A percentile compares a stretch with the other conserved stretches of the same genome.
Evolutionary conservation across 768 basidiomycete species (phyloP).

Genomic region (Tricholomella constricta): DNA sequence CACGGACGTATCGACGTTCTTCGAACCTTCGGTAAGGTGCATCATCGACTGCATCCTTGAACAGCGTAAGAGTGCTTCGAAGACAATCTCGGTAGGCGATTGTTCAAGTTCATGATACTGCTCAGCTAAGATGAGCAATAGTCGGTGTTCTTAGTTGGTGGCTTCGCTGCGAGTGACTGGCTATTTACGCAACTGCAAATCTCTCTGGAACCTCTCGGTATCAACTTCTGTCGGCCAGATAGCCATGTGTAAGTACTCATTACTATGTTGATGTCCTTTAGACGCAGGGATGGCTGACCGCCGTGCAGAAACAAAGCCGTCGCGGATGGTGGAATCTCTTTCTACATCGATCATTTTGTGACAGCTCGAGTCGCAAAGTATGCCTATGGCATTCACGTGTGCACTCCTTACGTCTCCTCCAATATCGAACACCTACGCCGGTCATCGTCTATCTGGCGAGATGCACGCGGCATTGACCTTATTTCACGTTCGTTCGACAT

Average conservation of each 20-base stretch:
- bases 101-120: neutral
- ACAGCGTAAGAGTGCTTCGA: slow-evolving; percentile 21
- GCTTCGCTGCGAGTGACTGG: slow-evolving; percentile 54
- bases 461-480: slow-evolving; percentile 1
- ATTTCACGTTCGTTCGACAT: slow-evolving; percentile 21
- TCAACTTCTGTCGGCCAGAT: slow-evolving; percentile 45
- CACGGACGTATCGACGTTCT: slow-evolving; percentile 25
- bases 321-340: slow-evolving; percentile 20
- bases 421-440: slow-evolving; percentile 14
- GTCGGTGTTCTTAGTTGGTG: slow-evolving; percentile 52
- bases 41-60: slow-evolving; percentile 22
- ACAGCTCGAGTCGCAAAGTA: slow-evolving; percentile 17
- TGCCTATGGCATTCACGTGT: slow-evolving; percentile 10
- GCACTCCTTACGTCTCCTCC: neutral
- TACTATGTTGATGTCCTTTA: neutral
- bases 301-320: slow-evolving; percentile 18
- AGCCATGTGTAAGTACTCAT: slow-evolving; percentile 43
- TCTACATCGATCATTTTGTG: slow-evolving; percentile 21
- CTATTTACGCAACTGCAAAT: slow-evolving; percentile 42
- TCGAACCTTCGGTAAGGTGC: slow-evolving; percentile 26
- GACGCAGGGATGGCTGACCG: neutral
- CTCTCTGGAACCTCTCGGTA: slow-evolving; percentile 32
- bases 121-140: slow-evolving; percentile 10
- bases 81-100: neutral
- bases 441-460: neutral